These are phyloP conservation scores for Pythium folliculosum DNA, from an alignment of 352 stramenopile species.

Conservation along the genomic window DNA sequence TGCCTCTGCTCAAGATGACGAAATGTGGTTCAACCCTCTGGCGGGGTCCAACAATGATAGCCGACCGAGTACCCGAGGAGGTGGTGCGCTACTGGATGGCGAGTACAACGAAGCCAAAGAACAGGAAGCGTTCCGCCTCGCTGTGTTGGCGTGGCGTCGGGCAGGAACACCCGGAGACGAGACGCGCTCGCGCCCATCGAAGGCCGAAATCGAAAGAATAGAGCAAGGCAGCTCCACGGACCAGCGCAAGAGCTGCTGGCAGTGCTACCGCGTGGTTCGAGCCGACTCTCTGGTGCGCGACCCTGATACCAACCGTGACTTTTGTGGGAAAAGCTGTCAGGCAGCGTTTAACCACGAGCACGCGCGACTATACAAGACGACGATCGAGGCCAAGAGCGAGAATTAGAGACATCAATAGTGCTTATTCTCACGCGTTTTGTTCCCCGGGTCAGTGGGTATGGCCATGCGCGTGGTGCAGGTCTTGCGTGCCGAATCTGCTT, in stretches of 20 bases:
- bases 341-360: constrained; percentile 51
- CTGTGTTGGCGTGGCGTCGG: constrained; percentile 61
- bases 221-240: constrained; percentile 49
- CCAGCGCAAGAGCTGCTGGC: constrained; percentile 74
- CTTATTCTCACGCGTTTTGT: not conserved
- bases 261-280: constrained; percentile 69
- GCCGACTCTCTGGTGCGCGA: constrained; percentile 49
- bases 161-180: constrained; percentile 13
- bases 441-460: not conserved
- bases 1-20: constrained; percentile 23
- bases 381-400: not conserved
- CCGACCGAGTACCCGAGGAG: constrained; percentile 3
- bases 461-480: not conserved
- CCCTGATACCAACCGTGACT: constrained; percentile 43
- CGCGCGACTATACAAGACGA: constrained; percentile 49
- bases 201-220: constrained; percentile 33
- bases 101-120: constrained; percentile 73
- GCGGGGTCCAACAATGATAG: constrained; percentile 13
- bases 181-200: constrained; percentile 14
- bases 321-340: constrained; percentile 52
- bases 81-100: constrained; percentile 55
- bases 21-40: constrained; percentile 64
- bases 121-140: constrained; percentile 61
- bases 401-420: not conserved
- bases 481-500: not conserved